phyloP scores from a whole-genome alignment of 2,329 filamentous ascomycete genomes.

The Ciborinia camelliae region DNA sequence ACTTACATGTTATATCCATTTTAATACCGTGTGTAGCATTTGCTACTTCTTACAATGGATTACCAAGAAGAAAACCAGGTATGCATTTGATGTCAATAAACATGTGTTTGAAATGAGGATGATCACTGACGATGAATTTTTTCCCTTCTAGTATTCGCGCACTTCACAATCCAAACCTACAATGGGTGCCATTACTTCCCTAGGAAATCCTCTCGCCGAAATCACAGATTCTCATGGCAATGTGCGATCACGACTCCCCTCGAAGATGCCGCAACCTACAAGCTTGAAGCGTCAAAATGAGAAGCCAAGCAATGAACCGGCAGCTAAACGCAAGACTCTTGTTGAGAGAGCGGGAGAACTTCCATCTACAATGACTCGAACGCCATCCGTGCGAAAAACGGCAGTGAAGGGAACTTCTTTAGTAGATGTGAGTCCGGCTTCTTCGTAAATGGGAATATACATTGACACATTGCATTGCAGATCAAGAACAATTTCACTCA shows the following conservation, averaged over 20 bases:
- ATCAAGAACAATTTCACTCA: constrained; percentile 10
- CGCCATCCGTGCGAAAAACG: constrained; percentile 43
- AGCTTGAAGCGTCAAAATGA: constrained; percentile 49
- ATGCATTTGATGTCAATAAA: constrained; percentile 17
- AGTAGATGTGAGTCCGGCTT: constrained; percentile 27
- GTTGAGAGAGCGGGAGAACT: constrained; percentile 54
- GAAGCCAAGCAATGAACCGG: constrained; percentile 43
- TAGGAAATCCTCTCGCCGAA: constrained; percentile 46
- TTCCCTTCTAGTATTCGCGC: constrained; percentile 28
- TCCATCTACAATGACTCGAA: constrained; percentile 39
- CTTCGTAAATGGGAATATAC: not conserved
- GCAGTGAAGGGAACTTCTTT: constrained; percentile 34
- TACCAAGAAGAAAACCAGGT: constrained; percentile 33
- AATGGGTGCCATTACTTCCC: constrained; percentile 31
- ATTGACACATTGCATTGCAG: not conserved
- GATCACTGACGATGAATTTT: constrained; percentile 18
- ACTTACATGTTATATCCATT: constrained; percentile 29
- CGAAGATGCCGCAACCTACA: constrained; percentile 42
- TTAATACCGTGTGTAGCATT: constrained; percentile 27
- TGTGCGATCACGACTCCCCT: constrained; percentile 46
- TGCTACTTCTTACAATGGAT: constrained; percentile 32
- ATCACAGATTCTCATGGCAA: constrained; percentile 61
- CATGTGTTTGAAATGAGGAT: not conserved
- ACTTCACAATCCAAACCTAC: constrained; percentile 33
- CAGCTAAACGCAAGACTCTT: constrained; percentile 59